phyloP scores from a whole-genome alignment of 805 yeast genomes.

The Hemisphaericaspora nanyangensis region DNA sequence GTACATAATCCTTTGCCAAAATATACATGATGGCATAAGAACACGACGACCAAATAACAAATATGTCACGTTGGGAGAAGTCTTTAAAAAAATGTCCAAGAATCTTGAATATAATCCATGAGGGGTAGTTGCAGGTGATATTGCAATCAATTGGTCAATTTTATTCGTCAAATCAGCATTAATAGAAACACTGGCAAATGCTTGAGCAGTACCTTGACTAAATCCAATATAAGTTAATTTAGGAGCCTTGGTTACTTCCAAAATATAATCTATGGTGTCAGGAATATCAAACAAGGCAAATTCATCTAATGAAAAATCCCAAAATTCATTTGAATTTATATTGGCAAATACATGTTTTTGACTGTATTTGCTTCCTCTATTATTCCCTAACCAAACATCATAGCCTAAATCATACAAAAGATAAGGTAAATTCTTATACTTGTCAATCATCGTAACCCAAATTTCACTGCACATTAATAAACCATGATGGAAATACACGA shows the following conservation, averaged over 20 bases:
- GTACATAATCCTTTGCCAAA: slow-evolving; percentile 76
- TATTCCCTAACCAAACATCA: slow-evolving; percentile 86
- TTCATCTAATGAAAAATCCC: slow-evolving; percentile 92
- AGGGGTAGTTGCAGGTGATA: slow-evolving; percentile 94
- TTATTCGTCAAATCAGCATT: slow-evolving; percentile 59
- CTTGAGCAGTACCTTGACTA: slow-evolving; percentile 93
- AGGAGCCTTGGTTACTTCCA: slow-evolving; percentile 40
- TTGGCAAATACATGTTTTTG: slow-evolving; percentile 56
- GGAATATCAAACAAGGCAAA: slow-evolving; percentile 91
- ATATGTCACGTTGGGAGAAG: slow-evolving; percentile 71
- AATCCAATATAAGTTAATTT: slow-evolving; percentile 77
- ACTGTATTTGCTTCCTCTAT: slow-evolving; percentile 71
- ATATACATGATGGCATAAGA: slow-evolving; percentile 68
- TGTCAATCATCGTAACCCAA: slow-evolving; percentile 53
- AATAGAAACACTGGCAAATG: slow-evolving; percentile 73
- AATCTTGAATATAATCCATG: slow-evolving; percentile 74
- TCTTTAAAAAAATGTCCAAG: slow-evolving; percentile 67
- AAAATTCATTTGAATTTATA: slow-evolving; percentile 49
- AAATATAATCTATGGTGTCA: slow-evolving; percentile 68
- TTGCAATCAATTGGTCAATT: slow-evolving; percentile 63
- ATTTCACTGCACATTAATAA: slow-evolving; percentile 81
- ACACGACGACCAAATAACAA: slow-evolving; percentile 71
- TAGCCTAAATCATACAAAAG: slow-evolving; percentile 74
- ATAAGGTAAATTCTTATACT: slow-evolving; percentile 57
- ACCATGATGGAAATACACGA: slow-evolving; percentile 88